Conservation (phyloP, 1,139 yeast genomes). For the Entelexis paramagnoliae region DNA sequence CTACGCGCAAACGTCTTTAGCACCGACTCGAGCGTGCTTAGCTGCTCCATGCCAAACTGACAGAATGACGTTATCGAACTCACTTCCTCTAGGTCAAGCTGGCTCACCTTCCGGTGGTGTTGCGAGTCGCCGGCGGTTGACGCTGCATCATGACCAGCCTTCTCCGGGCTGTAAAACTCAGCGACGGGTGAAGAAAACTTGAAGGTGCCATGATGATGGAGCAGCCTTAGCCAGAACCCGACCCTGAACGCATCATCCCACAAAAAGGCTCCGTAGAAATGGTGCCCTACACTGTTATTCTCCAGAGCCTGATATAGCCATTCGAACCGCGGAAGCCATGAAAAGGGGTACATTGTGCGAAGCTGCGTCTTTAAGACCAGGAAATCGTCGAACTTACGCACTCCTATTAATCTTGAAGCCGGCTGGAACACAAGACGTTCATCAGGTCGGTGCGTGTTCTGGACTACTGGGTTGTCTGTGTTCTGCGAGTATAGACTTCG, state of each 20-base stretch:
- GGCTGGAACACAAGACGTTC: neutral
- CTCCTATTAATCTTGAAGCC: neutral
- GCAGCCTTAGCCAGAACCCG: neutral
- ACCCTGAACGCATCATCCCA: conserved; percentile 4
- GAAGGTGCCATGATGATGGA: neutral
- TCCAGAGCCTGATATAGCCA: neutral
- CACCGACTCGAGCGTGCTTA: neutral
- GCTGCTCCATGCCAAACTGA: conserved; percentile 2
- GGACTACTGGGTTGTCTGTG: neutral
- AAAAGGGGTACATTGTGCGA: neutral
- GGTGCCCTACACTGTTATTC: neutral
- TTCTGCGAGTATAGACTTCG: neutral
- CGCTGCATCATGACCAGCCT: too few species aligned
- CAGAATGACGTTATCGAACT: neutral
- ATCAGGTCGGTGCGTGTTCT: neutral
- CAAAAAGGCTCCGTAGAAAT: neutral
- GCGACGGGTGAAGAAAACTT: neutral
- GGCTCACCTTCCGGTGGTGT: neutral
- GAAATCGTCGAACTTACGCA: neutral
- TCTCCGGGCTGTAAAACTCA: neutral
- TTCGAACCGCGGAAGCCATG: conserved; percentile 1
- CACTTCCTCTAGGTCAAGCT: neutral
- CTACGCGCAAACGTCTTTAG: neutral
- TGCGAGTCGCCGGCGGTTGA: neutral
- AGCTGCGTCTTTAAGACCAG: neutral